These are phyloP conservation scores for Pogostemon cablin DNA, from an alignment of 257 asterid species.

Conservation along the genomic window DNA sequence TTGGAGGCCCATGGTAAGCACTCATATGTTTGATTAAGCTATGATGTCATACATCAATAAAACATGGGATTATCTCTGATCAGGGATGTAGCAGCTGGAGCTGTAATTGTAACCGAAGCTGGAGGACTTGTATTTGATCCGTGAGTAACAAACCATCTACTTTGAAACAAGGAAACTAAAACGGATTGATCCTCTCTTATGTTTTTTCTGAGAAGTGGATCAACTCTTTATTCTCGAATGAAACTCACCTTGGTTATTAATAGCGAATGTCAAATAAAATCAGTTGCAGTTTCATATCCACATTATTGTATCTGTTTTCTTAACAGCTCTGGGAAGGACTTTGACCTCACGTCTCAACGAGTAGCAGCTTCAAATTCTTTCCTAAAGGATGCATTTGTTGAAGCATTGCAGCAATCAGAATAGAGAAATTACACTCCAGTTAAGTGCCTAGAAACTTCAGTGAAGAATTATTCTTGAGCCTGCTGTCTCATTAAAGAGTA, in stretches of 20 bases:
- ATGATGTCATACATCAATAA: constrained; percentile 23
- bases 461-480: constrained; percentile 26
- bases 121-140: constrained; percentile 87
- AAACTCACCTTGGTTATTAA: neutral
- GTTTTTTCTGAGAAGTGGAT: neutral
- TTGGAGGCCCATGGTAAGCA: constrained; percentile 84
- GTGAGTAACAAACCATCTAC: constrained; percentile 46
- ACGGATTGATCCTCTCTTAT: neutral
- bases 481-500: constrained; percentile 27
- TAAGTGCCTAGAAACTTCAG: constrained; percentile 32
- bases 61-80: constrained; percentile 14
- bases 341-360: constrained; percentile 72
- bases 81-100: constrained; percentile 95
- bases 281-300: neutral
- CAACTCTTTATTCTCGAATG: neutral
- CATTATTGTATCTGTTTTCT: constrained; percentile 3
- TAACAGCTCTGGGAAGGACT: constrained; percentile 66
- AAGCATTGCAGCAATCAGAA: constrained; percentile 59
- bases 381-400: constrained; percentile 63
- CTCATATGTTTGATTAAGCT: neutral
- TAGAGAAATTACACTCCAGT: constrained; percentile 33
- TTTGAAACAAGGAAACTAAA: constrained; percentile 1
- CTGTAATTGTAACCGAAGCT: constrained; percentile 78
- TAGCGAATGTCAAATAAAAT: neutral
- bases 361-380: constrained; percentile 76